Evolutionary conservation across 208 protist genomes (phyloP), one percentile per base, ranked within the genome.

Genomic region (Trypanosoma melophagium): DNA sequence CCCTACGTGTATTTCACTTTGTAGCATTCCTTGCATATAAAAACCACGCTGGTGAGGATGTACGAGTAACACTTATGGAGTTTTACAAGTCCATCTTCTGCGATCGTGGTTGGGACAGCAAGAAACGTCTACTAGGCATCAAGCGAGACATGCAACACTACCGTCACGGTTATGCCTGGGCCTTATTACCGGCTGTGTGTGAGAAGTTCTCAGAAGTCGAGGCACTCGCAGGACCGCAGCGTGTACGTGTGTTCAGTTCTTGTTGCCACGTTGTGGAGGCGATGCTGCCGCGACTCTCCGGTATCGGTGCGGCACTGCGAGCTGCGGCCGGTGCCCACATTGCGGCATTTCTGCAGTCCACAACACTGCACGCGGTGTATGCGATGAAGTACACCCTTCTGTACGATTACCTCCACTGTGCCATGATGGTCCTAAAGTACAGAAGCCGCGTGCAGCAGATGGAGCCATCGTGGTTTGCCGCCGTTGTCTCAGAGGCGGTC

Each of bases 11-110:
- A 14, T 84, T 96, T 57, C 90, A 96, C 78, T 96, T 89, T 61
- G 59, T 89, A 12, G 67, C 77, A 31, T 85, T 92, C 66, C 74
- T 96, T n/a, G 90, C 87, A 7, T 82, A 89, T 79, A 96, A 96
- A 73, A 96, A 96, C 62, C 81, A 96, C 61, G 87, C 82, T 25
- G 76, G 79, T 44, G 90, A 94, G 56, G 88, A 90, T 38, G 87
- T 94, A 12, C 90, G 86, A 42, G 86, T 94, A 52, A 87, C 85
- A 9, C 55, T 94, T 38, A 53, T 59, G 49, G 86, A 94, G 66
- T 96, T 90, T 81, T 96, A 96, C 80, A 90, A 91, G 60, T 93
- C 90, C 50, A 85, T 96, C 60, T 96, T 96, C 70, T 89, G 80
- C 54, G 90, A 96, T 68, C 87, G 90, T 45, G 90, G 90, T 8